phyloP scores from a whole-genome alignment of 2,329 filamentous ascomycete genomes.

The Neopestalotiopsis sp. region DNA sequence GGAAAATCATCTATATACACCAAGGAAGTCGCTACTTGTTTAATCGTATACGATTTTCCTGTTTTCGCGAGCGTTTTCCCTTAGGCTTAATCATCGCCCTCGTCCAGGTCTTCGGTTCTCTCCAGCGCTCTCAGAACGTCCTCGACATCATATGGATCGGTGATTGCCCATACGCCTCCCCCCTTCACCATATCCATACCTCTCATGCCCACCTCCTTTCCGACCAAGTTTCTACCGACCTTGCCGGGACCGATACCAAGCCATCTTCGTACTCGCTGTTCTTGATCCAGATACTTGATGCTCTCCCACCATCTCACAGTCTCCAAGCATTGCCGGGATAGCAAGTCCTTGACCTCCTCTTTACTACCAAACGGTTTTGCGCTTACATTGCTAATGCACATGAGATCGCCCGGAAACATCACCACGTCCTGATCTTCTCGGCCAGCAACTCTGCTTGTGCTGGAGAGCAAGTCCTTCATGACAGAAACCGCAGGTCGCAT shows the following conservation, averaged over 20 bases:
- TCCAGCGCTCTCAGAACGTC: slow-evolving; percentile 69
- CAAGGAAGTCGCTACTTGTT: neutral
- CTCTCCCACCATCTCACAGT: slow-evolving; percentile 96
- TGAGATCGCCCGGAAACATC: slow-evolving; percentile 74
- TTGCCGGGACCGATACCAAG: slow-evolving; percentile 93
- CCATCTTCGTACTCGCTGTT: slow-evolving; percentile 82
- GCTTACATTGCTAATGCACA: slow-evolving; percentile 86
- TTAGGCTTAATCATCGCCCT: slow-evolving; percentile 47
- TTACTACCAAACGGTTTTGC: slow-evolving; percentile 77
- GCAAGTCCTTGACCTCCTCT: slow-evolving; percentile 76
- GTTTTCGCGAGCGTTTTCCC: neutral
- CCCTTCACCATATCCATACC: slow-evolving; percentile 80
- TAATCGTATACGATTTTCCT: neutral
- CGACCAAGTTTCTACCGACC: slow-evolving; percentile 90
- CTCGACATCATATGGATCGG: slow-evolving; percentile 77
- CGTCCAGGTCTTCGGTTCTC: slow-evolving; percentile 61
- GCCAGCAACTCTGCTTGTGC: slow-evolving; percentile 58
- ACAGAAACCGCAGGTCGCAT: slow-evolving; percentile 84
- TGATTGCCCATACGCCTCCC: slow-evolving; percentile 92
- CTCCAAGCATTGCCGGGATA: slow-evolving; percentile 85
- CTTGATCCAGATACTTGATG: slow-evolving; percentile 85
- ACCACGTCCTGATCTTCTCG: slow-evolving; percentile 67
- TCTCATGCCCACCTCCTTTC: slow-evolving; percentile 91
- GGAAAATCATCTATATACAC: neutral
- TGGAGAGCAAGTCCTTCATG: slow-evolving; percentile 72